Evolutionary conservation across 306 rosid genomes (phyloP).

Genomic region (Dalbergia oliveri): DNA sequence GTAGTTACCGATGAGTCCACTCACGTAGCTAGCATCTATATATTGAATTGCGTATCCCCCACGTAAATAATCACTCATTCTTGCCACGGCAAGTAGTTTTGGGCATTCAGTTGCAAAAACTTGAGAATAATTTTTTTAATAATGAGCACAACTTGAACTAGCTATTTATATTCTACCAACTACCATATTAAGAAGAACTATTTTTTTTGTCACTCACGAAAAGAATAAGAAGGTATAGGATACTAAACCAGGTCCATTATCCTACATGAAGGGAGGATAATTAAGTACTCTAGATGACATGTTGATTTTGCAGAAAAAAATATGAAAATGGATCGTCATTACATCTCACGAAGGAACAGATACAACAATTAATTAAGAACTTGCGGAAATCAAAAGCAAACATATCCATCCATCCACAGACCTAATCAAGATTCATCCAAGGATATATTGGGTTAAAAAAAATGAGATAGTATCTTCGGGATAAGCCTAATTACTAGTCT

Average conservation of each 20-base stretch:
- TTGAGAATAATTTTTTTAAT: not conserved
- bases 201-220: conserved; percentile 6
- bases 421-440: not conserved
- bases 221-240: conserved; percentile 7
- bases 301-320: conserved; percentile 11
- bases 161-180: conserved; percentile 5
- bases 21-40: not conserved
- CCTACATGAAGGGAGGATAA: not conserved
- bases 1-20: conserved; percentile 10
- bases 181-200: not conserved
- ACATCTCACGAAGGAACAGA: not conserved
- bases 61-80: not conserved
- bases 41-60: conserved; percentile 5
- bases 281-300: not conserved
- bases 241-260: not conserved
- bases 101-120: not conserved
- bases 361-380: not conserved
- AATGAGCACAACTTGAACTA: not conserved
- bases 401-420: conserved; percentile 8
- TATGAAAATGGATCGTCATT: conserved; percentile 1
- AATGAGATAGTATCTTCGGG: conserved; percentile 12
- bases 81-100: not conserved
- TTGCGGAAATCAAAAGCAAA: not conserved
- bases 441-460: conserved; percentile 2
- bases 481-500: conserved; percentile 27